Evolutionary conservation across 331 rosid genomes (phyloP).

Genomic region (Phaseolus coccineus): DNA sequence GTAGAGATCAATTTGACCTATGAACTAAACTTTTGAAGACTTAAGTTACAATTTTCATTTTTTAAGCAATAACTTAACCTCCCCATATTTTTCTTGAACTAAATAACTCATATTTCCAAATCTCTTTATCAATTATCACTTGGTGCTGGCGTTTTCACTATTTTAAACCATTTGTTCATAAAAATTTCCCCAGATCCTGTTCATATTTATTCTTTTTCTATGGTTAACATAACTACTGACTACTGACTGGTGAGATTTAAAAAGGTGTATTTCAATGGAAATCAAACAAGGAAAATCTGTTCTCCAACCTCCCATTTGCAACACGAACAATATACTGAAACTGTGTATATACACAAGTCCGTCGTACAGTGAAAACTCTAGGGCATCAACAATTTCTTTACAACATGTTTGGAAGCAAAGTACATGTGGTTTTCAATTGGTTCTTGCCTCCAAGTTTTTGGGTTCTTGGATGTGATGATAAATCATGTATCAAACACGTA

Average conservation of each 20-base stretch:
- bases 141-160: no score
- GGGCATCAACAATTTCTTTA: constrained; percentile 13
- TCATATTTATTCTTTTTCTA: background rate
- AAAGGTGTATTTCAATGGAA: background rate
- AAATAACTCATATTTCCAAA: background rate
- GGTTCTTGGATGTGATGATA: background rate
- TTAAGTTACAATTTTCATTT: background rate
- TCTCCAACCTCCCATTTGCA: constrained; percentile 33
- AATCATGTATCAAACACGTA: background rate
- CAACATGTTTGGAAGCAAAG: background rate
- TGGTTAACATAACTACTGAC: background rate
- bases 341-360: constrained; percentile 35
- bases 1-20: background rate
- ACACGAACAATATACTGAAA: constrained; percentile 25
- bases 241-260: background rate
- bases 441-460: background rate
- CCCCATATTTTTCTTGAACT: background rate
- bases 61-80: background rate
- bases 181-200: background rate
- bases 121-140: no score
- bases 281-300: constrained; percentile 41
- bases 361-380: constrained; percentile 36
- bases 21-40: background rate
- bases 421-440: background rate
- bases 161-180: background rate